Base-by-base conservation (phyloP, 139 green algal genomes). In the Chlorella ohadii region DNA sequence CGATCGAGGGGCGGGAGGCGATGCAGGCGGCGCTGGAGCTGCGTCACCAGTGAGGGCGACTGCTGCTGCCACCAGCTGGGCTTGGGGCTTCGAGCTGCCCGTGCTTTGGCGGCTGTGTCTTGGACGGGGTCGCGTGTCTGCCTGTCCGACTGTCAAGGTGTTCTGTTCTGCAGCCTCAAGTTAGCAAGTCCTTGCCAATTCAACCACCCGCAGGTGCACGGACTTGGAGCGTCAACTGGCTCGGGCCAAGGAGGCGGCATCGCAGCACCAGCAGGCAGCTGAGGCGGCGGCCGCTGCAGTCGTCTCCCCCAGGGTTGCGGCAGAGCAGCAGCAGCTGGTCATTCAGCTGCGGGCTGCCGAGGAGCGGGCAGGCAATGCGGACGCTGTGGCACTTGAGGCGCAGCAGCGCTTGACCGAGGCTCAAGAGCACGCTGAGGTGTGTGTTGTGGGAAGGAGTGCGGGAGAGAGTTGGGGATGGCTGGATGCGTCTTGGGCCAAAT, bases 141-240 rank as follows among this genome's bases (percentile, higher is more conserved):
- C n/a, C n/a, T n/a, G n/a, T n/a, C n/a, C n/a, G n/a, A n/a, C n/a
- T n/a, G n/a, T n/a, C n/a, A n/a, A n/a, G n/a, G n/a, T n/a, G n/a
- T n/a, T n/a, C n/a, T n/a, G n/a, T n/a, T n/a, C n/a, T n/a, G n/a
- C n/a, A n/a, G n/a, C n/a, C n/a, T n/a, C n/a, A n/a, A n/a, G n/a
- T n/a, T n/a, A n/a, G n/a, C n/a, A n/a, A n/a, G n/a, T n/a, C n/a
- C n/a, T n/a, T n/a, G n/a, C n/a, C 22, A n/a, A 6, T 9, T 51
- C 44, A 66, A 38, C 27, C 28, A 68, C 1, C 11, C 39, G 38
- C 59, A 87, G 84, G 65, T 85, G 65, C 33, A 78, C 75, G 1
- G 84, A 71, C 20, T 15, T 79, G 51, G 84, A 88, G 79, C 72
- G 82, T 63, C 61, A 85, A 72, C 72, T 74, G 51, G 81, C 51